Percentiles rank a stretch among this genome's conserved stretches.
phyloP scores from a whole-genome alignment of 2,329 filamentous ascomycete species.

The Periconia macrospinosa region DNA sequence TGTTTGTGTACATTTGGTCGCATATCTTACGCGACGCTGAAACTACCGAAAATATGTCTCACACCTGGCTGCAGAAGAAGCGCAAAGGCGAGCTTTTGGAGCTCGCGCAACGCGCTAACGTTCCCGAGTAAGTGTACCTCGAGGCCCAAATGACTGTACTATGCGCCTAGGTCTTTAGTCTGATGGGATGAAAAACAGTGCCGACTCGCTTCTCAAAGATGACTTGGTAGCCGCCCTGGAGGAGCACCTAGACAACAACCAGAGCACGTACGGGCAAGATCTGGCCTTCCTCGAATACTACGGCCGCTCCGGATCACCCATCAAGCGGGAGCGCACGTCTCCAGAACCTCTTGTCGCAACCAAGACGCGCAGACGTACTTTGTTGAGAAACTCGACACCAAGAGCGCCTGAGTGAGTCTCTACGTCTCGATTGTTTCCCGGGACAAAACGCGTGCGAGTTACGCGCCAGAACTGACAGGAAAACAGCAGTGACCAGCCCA shows the following conservation, averaged over 20 bases:
- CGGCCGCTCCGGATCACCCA: constrained; percentile 61
- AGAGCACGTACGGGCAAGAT: constrained; percentile 64
- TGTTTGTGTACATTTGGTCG: constrained; percentile 43
- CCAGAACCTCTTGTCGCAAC: constrained; percentile 40
- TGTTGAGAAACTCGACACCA: not conserved
- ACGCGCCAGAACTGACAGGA: constrained; percentile 25
- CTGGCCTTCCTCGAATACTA: constrained; percentile 75
- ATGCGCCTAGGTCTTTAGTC: constrained; percentile 3
- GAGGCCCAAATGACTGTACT: not conserved
- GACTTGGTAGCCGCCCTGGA: constrained; percentile 65
- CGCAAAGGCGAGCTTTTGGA: constrained; percentile 79
- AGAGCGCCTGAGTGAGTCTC: not conserved
- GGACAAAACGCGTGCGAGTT: constrained; percentile 19
- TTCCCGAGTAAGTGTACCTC: constrained; percentile 62
- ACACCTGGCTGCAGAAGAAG: constrained; percentile 77
- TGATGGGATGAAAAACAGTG: constrained; percentile 52
- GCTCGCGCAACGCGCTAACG: constrained; percentile 70
- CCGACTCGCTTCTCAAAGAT: constrained; percentile 71
- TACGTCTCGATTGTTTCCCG: constrained; percentile 1
- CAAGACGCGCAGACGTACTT: constrained; percentile 31
- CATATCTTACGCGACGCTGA: constrained; percentile 52
- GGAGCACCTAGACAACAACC: constrained; percentile 59
- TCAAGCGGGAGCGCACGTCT: constrained; percentile 50
- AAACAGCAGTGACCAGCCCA: constrained; percentile 44
- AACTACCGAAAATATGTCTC: constrained; percentile 57